A percentile compares a stretch with the other conserved stretches of the same genome.
phyloP scores from a whole-genome alignment of 129 eudicot genomes.

The Arctium lappa region DNA sequence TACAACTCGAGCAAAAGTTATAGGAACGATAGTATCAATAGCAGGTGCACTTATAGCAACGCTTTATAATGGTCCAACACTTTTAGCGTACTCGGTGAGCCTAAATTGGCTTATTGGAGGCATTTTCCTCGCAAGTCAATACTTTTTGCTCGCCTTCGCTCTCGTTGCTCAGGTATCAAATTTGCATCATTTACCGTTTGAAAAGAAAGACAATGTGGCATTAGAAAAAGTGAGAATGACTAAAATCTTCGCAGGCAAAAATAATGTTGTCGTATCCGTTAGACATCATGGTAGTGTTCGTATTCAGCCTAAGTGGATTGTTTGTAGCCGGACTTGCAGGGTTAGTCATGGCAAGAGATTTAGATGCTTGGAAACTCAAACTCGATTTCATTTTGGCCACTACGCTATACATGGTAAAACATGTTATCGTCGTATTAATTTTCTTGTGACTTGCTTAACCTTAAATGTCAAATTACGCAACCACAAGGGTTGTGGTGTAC shows the following conservation, averaged over 20 bases:
- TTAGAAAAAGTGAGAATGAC: not conserved
- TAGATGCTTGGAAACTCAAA: slow-evolving; percentile 30
- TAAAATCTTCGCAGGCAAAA: slow-evolving; percentile 21
- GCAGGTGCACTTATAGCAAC: slow-evolving; percentile 34
- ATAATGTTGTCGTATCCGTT: slow-evolving; percentile 27
- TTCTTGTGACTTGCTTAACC: no score
- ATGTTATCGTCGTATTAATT: not conserved
- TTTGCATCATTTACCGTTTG: not conserved
- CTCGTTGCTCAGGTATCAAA: slow-evolving; percentile 36
- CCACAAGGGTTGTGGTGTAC: no score
- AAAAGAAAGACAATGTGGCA: not conserved
- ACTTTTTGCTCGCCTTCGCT: slow-evolving; percentile 23
- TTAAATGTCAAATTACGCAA: no score
- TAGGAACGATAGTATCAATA: slow-evolving; percentile 38
- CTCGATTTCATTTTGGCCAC: slow-evolving; percentile 9
- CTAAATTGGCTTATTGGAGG: slow-evolving; percentile 34
- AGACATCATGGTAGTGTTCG: slow-evolving; percentile 29
- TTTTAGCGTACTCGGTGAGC: slow-evolving; percentile 9
- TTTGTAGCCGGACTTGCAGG: slow-evolving; percentile 26
- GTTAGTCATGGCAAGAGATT: slow-evolving; percentile 20
- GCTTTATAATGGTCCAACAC: slow-evolving; percentile 33
- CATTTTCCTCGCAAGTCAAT: slow-evolving; percentile 21
- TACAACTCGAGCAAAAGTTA: slow-evolving; percentile 30
- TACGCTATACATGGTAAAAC: slow-evolving; percentile 28
- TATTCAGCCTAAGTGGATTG: slow-evolving; percentile 17